Evolutionary conservation across 2,329 filamentous ascomycete species (phyloP).

Genomic region (Phialophora macrospora): DNA sequence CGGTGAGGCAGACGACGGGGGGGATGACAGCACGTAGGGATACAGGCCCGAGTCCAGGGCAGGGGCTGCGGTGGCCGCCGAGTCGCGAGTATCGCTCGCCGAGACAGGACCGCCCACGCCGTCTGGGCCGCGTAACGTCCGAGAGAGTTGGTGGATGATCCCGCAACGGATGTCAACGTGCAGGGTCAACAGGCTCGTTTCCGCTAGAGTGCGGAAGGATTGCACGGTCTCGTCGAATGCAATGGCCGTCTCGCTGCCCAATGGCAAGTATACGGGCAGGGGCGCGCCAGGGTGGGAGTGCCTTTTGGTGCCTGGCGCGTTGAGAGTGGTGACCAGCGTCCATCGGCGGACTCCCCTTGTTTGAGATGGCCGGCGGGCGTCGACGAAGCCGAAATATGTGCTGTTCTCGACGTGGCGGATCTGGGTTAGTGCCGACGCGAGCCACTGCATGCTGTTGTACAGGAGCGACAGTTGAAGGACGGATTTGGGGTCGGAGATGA

Average conservation of each 20-base stretch:
- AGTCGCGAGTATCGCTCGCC: slow-evolving; percentile 47
- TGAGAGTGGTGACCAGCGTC: slow-evolving; percentile 75
- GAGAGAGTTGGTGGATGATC: slow-evolving; percentile 76
- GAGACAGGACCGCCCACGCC: slow-evolving; percentile 36
- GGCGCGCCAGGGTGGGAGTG: slow-evolving; percentile 19
- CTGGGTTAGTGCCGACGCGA: slow-evolving; percentile 79
- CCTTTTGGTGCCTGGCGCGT: slow-evolving; percentile 21
- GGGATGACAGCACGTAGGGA: slow-evolving; percentile 50
- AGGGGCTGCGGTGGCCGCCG: slow-evolving; percentile 50
- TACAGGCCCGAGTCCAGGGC: slow-evolving; percentile 50
- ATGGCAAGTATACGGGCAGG: slow-evolving; percentile 77
- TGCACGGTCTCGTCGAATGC: slow-evolving; percentile 85
- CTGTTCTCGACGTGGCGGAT: slow-evolving; percentile 81
- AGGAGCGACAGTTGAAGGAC: slow-evolving; percentile 83
- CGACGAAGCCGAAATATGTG: slow-evolving; percentile 56
- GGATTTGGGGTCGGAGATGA: slow-evolving; percentile 86
- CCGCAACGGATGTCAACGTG: slow-evolving; percentile 88
- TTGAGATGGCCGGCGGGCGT: slow-evolving; percentile 55
- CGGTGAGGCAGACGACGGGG: slow-evolving; percentile 57
- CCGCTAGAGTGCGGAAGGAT: slow-evolving; percentile 80
- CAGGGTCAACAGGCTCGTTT: slow-evolving; percentile 78
- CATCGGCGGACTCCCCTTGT: slow-evolving; percentile 67
- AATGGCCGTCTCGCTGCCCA: slow-evolving; percentile 83
- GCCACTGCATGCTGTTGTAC: slow-evolving; percentile 98
- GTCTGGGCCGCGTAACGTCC: slow-evolving; percentile 63